Base-by-base conservation (phyloP, 2,329 filamentous ascomycete species). In the Fusarium euwallaceae region DNA sequence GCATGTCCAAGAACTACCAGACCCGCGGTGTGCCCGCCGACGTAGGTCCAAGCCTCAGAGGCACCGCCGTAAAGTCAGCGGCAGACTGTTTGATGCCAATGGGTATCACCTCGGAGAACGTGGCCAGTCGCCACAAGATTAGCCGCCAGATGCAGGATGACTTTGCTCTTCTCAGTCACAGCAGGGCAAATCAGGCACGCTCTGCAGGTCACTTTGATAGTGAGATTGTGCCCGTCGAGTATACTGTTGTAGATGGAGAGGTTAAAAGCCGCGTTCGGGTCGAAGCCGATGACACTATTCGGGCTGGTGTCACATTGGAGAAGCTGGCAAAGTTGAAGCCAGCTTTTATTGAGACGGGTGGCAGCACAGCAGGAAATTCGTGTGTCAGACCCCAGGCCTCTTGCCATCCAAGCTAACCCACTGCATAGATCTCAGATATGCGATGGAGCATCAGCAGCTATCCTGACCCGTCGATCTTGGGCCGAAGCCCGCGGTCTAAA, bases 81-180 rank as follows among this genome's bases (percentile, higher is more conserved):
- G 86, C 89, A 39, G 95, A 98, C 81, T 98, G 95, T 81, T 90
- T 98, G 79, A 97, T 98, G 95, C 91, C 92, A 75, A 98, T 98
- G 95, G 95, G 95, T 0, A 84, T 95, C 66, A 98, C 95, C n/a
- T 92, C 91, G 6, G 95, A 98, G 86, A 97, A 97, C 78, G 95
- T 98, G 0, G 94, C 95, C 0, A 84, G 86, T 76, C 86, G 95
- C 51, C 97, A 97, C 79, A 89, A 90, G 10, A 90, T 98, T 24
- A 88, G 84, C 14, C 86, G 95, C 9, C 87, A 85, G 3, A 94
- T 95, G 74, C 95, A 97, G 84, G 95, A 98, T 80, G 91, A 87
- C 1, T 95, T 97, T 74, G 94, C 95, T 0, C 91, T 91, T 1
- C 84, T 89, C 73, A 93, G 91, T 24, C 95, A 98, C 82, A 84